Base-by-base conservation (phyloP, 768 basidiomycete genomes). In the Rhizopogon sp. region DNA sequence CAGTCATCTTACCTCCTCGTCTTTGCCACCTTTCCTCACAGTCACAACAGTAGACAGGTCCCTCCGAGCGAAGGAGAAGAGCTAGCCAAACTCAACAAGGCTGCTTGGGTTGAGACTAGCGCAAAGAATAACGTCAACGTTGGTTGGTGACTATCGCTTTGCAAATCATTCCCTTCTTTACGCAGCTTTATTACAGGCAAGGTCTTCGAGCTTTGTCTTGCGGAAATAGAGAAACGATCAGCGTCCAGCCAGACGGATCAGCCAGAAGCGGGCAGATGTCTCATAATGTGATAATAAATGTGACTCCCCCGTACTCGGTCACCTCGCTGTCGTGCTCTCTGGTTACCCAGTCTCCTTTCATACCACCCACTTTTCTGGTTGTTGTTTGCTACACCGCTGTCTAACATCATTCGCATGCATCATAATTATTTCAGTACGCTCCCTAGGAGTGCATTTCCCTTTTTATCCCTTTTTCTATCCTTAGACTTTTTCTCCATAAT, bases 101-200 rank as follows among this genome's bases (percentile, higher is more conserved):
- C 90, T 7, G 88, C 87, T 3, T 95, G 85, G 76, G 78, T 95
- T 42, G 94, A 96, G 72, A 90, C 90, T 13, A 93, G 90, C 63
- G 92, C 94, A 37, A 90, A 90, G 79, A 78, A 82, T 55, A 90
- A 93, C 61, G 70, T 83, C 69, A 94, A 96, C 70, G 87, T 97
- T 62, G 84, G 93, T 93, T 63, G 71, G 93, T 87, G 42, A 49
- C 45, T 41, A 39, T 56, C 51, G 39, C n/a, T 31, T 45, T 41
- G 25, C 33, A 49, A 42, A 44, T 44, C 49, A 51, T 11, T 50
- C 47, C 40, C 54, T 50, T 31, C 29, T 10, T 33, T 31, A 52
- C 53, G 52, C 55, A 58, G 43, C 3, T 13, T 8, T 17, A 31
- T 39, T 41, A 39, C 45, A 92, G 91, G 77, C 70, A 85, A 87